Evolutionary conservation across 257 asterid species (phyloP).

Genomic region (Mentha longifolia): DNA sequence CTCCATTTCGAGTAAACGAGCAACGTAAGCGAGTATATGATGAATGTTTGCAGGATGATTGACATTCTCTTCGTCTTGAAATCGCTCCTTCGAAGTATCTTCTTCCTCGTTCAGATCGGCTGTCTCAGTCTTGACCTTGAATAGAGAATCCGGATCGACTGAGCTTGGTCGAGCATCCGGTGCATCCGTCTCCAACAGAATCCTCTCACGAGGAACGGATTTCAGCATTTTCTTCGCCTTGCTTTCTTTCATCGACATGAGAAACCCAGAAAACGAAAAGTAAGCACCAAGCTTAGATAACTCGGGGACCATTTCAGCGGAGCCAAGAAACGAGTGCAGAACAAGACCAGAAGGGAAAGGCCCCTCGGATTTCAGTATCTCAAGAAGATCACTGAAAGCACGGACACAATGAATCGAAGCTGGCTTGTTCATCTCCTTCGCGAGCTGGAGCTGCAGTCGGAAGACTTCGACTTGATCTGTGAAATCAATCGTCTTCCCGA

Average conservation of each 20-base stretch:
- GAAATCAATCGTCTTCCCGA: slow-evolving; percentile 70
- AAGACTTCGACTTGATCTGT: slow-evolving; percentile 73
- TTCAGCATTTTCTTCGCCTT: slow-evolving; percentile 89
- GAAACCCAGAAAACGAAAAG: slow-evolving; percentile 93
- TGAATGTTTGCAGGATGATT: slow-evolving; percentile 94
- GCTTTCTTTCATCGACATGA: slow-evolving; percentile 86
- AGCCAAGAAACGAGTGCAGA: slow-evolving; percentile 88
- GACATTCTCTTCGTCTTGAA: slow-evolving; percentile 35
- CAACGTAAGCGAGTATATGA: slow-evolving; percentile 72
- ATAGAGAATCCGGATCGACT: slow-evolving; percentile 40
- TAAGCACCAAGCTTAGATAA: slow-evolving; percentile 79
- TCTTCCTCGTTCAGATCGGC: slow-evolving; percentile 28
- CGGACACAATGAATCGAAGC: slow-evolving; percentile 94
- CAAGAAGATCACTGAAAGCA: slow-evolving; percentile 88
- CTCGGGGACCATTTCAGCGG: slow-evolving; percentile 96
- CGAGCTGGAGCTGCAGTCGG: slow-evolving; percentile 79
- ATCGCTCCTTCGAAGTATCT: not conserved
- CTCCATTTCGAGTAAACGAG: slow-evolving; percentile 63
- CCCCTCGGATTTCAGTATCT: slow-evolving; percentile 68
- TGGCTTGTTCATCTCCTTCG: slow-evolving; percentile 77
- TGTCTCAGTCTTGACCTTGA: slow-evolving; percentile 40
- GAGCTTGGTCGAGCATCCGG: slow-evolving; percentile 80
- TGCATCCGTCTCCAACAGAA: slow-evolving; percentile 94
- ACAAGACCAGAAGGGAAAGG: slow-evolving; percentile 86
- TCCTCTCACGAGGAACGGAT: slow-evolving; percentile 74